Base-by-base conservation (phyloP, 176 grass and related monocot genomes). In the Triticum turgidum region DNA sequence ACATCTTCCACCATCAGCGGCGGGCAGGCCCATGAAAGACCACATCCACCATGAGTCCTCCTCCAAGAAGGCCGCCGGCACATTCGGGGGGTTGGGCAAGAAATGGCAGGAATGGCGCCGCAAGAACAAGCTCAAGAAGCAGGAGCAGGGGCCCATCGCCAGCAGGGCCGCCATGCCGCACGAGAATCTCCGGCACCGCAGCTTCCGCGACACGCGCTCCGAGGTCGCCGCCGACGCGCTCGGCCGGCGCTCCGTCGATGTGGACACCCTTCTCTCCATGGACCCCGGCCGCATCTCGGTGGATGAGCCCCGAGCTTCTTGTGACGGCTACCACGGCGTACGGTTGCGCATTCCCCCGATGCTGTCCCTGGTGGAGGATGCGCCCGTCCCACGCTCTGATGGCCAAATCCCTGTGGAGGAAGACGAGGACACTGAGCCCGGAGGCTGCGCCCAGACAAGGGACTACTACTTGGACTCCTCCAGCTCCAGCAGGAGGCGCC, bases 391-490 rank as follows among this genome's bases (percentile, higher is more conserved):
- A 15, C 88, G 93, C 35, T 94, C 84, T 9, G 91, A 98, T 5
- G 86, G 88, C 27, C 90, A 92, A 76, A 92, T 98, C 70, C 96
- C 91, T 2, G 90, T 96, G 3, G 91, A 96, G 69, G 91, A 91
- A 85, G 87, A 91, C 24, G 74, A 58, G 6, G 49, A 63, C 1
- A 38, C 17, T 0, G 49, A 87, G 63, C 96, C 96, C 12, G 93
- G 96, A 14, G 87, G 91, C 38, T 75, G 85, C 13, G 38, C 76
- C 35, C 96, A 98, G 86, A 98, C 96, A 62, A 92, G 93, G 84
- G 89, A 98, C 35, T 98, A 96, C 78, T 98, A 98, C 91, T 27
- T 93, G 6, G 90, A 98, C 65, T 92, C 96, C 6, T 92, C 96
- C 65, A 91, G 90, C 27, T 92, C 93, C 63, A 93, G 90, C 87